phyloP scores from a whole-genome alignment of 2,329 filamentous ascomycete genomes.

The Neopestalotiopsis sp. region DNA sequence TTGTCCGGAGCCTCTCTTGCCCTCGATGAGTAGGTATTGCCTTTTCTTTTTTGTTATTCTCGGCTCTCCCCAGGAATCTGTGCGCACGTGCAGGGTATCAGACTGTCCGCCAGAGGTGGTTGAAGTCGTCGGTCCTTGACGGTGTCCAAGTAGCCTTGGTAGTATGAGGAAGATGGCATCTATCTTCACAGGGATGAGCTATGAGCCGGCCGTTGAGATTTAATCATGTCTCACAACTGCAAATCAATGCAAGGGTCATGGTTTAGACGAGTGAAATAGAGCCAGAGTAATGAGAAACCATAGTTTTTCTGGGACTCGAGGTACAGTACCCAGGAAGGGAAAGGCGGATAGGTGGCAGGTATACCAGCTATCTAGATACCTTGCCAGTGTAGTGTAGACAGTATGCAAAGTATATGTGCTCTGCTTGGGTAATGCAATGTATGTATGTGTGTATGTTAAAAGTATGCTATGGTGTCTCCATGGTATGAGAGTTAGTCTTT shows the following conservation, averaged over 20 bases:
- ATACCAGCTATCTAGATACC: background rate
- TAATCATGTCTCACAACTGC: constrained; percentile 17
- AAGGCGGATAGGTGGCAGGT: background rate
- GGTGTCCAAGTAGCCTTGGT: background rate
- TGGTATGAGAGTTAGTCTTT: constrained; percentile 6
- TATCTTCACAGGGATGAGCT: constrained; percentile 6
- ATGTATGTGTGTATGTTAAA: background rate
- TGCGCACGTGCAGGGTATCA: constrained; percentile 25
- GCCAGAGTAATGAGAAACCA: background rate
- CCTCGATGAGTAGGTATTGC: background rate
- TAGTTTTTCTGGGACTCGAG: background rate
- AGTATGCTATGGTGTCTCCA: background rate
- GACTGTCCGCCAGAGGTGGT: constrained; percentile 27
- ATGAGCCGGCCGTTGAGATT: constrained; percentile 18
- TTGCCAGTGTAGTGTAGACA: background rate
- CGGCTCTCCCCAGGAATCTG: constrained; percentile 22
- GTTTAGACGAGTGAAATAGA: constrained; percentile 4
- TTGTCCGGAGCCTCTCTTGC: constrained; percentile 17
- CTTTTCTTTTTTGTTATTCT: constrained; percentile 19
- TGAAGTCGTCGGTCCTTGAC: constrained; percentile 2
- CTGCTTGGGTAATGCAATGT: background rate
- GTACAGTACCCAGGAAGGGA: background rate
- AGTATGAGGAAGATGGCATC: background rate
- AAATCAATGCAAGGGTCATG: constrained; percentile 18
- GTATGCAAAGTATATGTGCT: constrained; percentile 3